Base-by-base conservation (phyloP, 192 early-diverging fungal genomes). In the Jimgerdemannia flammicorona region DNA sequence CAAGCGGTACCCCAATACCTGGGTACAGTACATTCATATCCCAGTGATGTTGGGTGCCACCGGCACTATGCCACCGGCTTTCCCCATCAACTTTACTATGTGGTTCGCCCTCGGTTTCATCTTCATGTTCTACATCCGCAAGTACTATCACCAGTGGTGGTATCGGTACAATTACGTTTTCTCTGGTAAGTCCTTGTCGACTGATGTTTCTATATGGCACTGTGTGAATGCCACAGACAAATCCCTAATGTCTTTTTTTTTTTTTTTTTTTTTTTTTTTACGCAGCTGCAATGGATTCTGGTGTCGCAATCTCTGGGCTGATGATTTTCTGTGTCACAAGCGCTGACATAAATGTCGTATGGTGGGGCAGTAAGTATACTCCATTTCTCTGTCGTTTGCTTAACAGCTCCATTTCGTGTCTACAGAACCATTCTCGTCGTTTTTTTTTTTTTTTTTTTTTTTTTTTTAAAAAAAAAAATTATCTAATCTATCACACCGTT, bases 101-200 rank as follows among this genome's bases (percentile, higher is more conserved):
- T 85, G 84, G 82, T 81, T 81, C 44, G 59, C 77, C 20, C 44
- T 86, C 40, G 82, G 84, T 14, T 90, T 86, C 71, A 66, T 92
- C 41, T 88, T 85, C 72, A 80, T 89, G 75, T 89, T 80, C 66
- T 77, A 72, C 29, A 17, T 90, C 6, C 83, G 86, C 80, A 81
- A 85, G 65, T 83, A 88, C 74, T 73, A 76, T 71, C 79, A 85
- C 44, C 65, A 75, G 4, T 89, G 89, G 89, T 91, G 90, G 87
- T 67, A 74, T 41, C 87, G 87, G 75, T 93, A 92, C 81, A 91
- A 90, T 80, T 93, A 90, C 77, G 83, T 92, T 19, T 78, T 90
- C 19, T 89, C 88, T 20, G 49, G 49, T 59, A 59, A 10, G 49
- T 10, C 6, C 14, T 14, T 6, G 6, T 59, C 14, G 2, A 6